Percentiles rank a stretch among this genome's conserved stretches.
These are phyloP conservation scores for Articulospora tetracladia DNA, from an alignment of 495 filamentous ascomycete species.

Conservation along the genomic window DNA sequence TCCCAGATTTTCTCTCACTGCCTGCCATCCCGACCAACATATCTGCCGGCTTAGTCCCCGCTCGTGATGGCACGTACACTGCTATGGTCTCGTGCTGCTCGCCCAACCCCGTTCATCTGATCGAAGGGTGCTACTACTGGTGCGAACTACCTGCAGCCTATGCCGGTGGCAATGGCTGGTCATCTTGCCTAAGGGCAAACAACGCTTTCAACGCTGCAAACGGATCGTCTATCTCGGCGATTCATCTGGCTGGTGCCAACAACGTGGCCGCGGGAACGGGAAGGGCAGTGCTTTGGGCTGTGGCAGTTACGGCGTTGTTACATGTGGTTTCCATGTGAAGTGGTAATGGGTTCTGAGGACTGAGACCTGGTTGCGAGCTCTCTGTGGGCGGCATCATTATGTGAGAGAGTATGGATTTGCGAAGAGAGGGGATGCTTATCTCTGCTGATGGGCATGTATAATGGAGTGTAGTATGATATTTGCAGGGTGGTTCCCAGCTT, in stretches of 20 bases:
- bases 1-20: neutral
- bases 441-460: too few relatives aligned
- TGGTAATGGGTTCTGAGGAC: too few relatives aligned
- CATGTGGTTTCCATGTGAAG: neutral
- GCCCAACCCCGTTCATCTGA: neutral
- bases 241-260: neutral
- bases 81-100: neutral
- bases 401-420: too few relatives aligned
- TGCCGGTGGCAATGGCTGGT: neutral
- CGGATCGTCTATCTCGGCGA: neutral
- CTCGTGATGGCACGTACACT: neutral
- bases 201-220: neutral
- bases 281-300: neutral
- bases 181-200: neutral
- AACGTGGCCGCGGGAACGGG: neutral
- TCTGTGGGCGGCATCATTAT: too few relatives aligned
- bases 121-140: neutral
- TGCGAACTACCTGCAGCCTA: neutral
- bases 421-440: too few relatives aligned
- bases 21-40: neutral
- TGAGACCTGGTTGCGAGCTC: too few relatives aligned
- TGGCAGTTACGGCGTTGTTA: neutral
- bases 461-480: too few relatives aligned
- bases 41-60: neutral
- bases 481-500: too few relatives aligned